Conservation (phyloP, 2,329 filamentous ascomycete genomes). For the Trichoderma gracile region DNA sequence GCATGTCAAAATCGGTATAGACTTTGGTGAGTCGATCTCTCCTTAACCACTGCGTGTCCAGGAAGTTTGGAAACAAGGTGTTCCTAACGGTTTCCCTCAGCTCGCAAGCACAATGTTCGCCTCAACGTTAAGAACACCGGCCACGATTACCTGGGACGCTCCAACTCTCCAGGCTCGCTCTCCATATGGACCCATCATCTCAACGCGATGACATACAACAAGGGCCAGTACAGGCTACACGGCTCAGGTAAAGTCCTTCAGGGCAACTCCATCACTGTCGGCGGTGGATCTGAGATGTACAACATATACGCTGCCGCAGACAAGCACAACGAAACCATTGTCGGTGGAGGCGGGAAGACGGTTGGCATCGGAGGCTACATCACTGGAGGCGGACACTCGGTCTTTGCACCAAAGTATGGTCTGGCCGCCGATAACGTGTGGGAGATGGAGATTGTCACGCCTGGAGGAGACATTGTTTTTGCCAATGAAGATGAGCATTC, state of each 20-base stretch:
- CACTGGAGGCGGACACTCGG: constrained; percentile 61
- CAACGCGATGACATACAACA: constrained; percentile 41
- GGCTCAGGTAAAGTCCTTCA: constrained; percentile 46
- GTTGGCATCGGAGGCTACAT: constrained; percentile 63
- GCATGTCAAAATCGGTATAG: constrained; percentile 40
- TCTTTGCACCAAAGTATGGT: constrained; percentile 55
- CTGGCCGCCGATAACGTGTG: constrained; percentile 64
- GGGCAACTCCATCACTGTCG: constrained; percentile 53
- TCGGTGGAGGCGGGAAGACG: constrained; percentile 56
- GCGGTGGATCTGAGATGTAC: constrained; percentile 54
- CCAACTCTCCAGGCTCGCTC: constrained; percentile 51
- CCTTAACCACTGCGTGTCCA: not conserved
- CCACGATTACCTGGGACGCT: constrained; percentile 49
- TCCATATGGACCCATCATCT: constrained; percentile 57
- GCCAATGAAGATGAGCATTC: constrained; percentile 54
- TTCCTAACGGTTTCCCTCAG: constrained; percentile 40
- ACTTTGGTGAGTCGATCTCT: constrained; percentile 44
- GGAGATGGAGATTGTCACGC: constrained; percentile 58
- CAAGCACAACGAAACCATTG: constrained; percentile 48
- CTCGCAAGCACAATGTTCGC: constrained; percentile 45
- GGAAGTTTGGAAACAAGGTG: constrained; percentile 28
- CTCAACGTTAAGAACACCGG: constrained; percentile 45
- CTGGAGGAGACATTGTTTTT: constrained; percentile 50
- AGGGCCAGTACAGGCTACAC: constrained; percentile 44
- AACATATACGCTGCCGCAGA: constrained; percentile 51